Conservation (phyloP, 129 eudicot species). For the Cynara cardunculus region DNA sequence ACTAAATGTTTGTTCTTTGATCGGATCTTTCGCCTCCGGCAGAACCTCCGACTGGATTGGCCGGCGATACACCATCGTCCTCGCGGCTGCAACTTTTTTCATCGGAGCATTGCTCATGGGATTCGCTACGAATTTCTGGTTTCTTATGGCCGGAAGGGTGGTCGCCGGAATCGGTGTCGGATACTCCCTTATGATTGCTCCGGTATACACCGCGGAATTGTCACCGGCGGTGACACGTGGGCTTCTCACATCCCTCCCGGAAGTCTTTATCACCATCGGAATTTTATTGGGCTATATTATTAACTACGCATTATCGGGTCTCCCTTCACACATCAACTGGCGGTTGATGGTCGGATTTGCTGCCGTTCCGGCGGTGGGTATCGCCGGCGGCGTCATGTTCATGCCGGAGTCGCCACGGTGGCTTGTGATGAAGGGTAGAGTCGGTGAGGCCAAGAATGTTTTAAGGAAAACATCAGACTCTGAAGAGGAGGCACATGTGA, state of each 20-base stretch:
- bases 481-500: constrained; percentile 49
- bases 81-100: constrained; percentile 66
- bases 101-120: constrained; percentile 82
- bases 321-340: constrained; percentile 55
- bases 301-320: constrained; percentile 49
- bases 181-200: constrained; percentile 86
- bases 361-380: constrained; percentile 56
- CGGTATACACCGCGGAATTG: constrained; percentile 78
- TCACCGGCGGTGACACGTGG: constrained; percentile 86
- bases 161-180: constrained; percentile 93
- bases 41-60: constrained; percentile 83
- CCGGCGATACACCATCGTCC: constrained; percentile 77
- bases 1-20: constrained; percentile 57
- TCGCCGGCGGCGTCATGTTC: constrained; percentile 50
- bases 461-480: constrained; percentile 39
- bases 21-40: constrained; percentile 77
- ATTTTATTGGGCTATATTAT: constrained; percentile 61
- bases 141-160: constrained; percentile 72
- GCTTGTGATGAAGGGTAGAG: constrained; percentile 70
- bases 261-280: constrained; percentile 71
- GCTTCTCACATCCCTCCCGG: constrained; percentile 79
- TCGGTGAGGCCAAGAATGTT: constrained; percentile 45
- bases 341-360: constrained; percentile 79
- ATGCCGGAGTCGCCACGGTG: constrained; percentile 98
- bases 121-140: constrained; percentile 54